phyloP scores from a whole-genome alignment of 495 filamentous ascomycete species.

The Chaetomidium leptoderma region DNA sequence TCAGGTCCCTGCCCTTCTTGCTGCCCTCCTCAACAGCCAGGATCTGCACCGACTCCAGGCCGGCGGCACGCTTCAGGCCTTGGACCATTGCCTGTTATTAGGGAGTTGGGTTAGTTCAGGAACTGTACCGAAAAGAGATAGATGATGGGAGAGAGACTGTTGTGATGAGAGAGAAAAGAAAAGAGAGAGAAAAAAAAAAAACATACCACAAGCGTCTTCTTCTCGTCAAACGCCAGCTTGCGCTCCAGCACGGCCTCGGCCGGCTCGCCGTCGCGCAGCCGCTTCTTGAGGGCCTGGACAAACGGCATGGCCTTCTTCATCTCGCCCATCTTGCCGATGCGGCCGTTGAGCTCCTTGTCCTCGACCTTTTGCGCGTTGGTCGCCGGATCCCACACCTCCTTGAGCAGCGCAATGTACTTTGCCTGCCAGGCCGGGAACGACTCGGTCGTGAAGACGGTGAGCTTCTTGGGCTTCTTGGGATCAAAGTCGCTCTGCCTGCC shows the following conservation, averaged over 20 bases:
- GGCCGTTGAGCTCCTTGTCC: conserved; percentile 72
- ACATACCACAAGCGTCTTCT: conserved; percentile 56
- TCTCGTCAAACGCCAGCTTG: conserved; percentile 81
- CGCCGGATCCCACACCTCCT: conserved; percentile 48
- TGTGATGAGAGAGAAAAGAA: neutral
- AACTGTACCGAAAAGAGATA: neutral
- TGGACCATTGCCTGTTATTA: conserved; percentile 42
- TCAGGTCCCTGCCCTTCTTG: conserved; percentile 55
- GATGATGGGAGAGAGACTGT: no score
- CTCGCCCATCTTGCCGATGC: conserved; percentile 72
- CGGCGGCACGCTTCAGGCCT: conserved; percentile 56
- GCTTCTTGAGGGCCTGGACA: conserved; percentile 78
- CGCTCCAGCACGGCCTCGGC: conserved; percentile 67
- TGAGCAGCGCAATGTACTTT: conserved; percentile 80
- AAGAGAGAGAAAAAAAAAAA: neutral
- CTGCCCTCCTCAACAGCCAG: conserved; percentile 66
- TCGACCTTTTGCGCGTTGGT: conserved; percentile 52
- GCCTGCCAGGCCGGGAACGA: conserved; percentile 85
- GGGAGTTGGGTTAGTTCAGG: neutral
- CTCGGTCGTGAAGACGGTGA: conserved; percentile 79
- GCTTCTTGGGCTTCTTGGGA: conserved; percentile 81
- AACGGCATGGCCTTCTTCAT: conserved; percentile 99
- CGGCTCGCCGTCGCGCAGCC: conserved; percentile 58
- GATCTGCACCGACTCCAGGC: conserved; percentile 59
- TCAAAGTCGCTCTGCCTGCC: conserved; percentile 79